phyloP scores from a whole-genome alignment of 768 basidiomycete species.

The Clitopilus passeckerianus region DNA sequence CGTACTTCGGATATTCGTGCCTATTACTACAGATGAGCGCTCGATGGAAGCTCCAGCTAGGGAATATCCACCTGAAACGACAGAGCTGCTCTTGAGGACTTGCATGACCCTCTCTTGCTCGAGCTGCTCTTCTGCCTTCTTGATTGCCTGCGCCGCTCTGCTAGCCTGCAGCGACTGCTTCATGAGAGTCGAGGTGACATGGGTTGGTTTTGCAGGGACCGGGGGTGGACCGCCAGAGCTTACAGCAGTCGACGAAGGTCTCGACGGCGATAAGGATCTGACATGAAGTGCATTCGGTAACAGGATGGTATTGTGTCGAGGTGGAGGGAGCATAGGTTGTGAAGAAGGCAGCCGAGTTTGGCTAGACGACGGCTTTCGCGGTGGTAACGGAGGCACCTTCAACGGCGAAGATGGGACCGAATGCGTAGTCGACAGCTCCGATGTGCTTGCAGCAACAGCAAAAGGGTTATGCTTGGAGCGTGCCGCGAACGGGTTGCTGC shows the following conservation, averaged over 20 bases:
- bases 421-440: neutral
- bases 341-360: conserved; percentile 16
- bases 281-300: conserved; percentile 11
- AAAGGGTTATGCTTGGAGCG: conserved; percentile 36
- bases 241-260: conserved; percentile 9
- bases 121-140: conserved; percentile 61
- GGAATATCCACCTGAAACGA: conserved; percentile 25
- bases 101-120: conserved; percentile 68
- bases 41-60: conserved; percentile 23
- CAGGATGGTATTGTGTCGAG: conserved; percentile 27
- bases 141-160: conserved; percentile 65
- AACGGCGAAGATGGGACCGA: conserved; percentile 4
- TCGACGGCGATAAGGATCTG: conserved; percentile 13
- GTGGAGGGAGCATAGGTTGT: conserved; percentile 24
- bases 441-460: conserved; percentile 5
- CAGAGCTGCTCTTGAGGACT: conserved; percentile 62
- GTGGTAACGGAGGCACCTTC: conserved; percentile 45
- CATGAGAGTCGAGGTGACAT: conserved; percentile 63
- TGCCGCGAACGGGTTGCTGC: conserved; percentile 11
- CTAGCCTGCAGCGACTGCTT: conserved; percentile 70
- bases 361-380: conserved; percentile 34
- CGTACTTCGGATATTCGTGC: conserved; percentile 20
- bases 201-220: conserved; percentile 35
- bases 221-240: conserved; percentile 11
- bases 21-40: conserved; percentile 29